phyloP scores from a whole-genome alignment of 441 rosid species.

The Iberis amara region DNA sequence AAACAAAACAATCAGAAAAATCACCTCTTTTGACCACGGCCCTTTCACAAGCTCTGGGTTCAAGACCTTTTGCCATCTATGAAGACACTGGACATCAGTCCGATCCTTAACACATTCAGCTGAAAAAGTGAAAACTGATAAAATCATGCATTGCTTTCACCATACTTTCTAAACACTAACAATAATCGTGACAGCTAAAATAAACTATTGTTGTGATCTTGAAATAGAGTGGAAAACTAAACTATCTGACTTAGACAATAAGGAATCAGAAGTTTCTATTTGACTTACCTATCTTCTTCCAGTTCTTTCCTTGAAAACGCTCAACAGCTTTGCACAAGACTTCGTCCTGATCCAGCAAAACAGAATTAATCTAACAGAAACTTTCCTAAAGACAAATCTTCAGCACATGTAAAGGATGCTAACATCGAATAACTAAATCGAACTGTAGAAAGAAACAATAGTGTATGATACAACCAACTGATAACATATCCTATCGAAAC shows the following conservation, averaged over 20 bases:
- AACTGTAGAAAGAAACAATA: conserved; percentile 19
- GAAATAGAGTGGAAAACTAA: conserved; percentile 4
- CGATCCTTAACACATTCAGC: conserved; percentile 96
- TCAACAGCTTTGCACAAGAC: conserved; percentile 86
- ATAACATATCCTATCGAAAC: conserved; percentile 38
- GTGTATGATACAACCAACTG: conserved; percentile 34
- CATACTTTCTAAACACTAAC: conserved; percentile 3
- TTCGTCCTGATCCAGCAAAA: conserved; percentile 60
- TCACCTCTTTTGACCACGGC: conserved; percentile 99
- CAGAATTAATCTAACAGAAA: not conserved
- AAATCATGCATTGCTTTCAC: conserved; percentile 31
- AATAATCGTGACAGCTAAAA: conserved; percentile 7
- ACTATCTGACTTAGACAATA: conserved; percentile 2
- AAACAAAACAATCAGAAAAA: conserved; percentile 12
- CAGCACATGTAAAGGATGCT: not conserved
- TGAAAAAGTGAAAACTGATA: conserved; percentile 36
- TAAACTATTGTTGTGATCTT: conserved; percentile 2
- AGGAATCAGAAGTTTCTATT: not conserved
- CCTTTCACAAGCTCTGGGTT: conserved; percentile 98
- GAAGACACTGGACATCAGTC: conserved; percentile 98
- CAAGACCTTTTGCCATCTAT: conserved; percentile 99
- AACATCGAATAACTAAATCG: not conserved
- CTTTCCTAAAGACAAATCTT: not conserved
- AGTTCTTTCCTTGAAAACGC: conserved; percentile 94
- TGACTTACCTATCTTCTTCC: conserved; percentile 91